A percentile compares a stretch with the other conserved stretches of the same genome.
phyloP scores from a whole-genome alignment of 2,329 filamentous ascomycete species.

The Aspergillus udagawae region DNA sequence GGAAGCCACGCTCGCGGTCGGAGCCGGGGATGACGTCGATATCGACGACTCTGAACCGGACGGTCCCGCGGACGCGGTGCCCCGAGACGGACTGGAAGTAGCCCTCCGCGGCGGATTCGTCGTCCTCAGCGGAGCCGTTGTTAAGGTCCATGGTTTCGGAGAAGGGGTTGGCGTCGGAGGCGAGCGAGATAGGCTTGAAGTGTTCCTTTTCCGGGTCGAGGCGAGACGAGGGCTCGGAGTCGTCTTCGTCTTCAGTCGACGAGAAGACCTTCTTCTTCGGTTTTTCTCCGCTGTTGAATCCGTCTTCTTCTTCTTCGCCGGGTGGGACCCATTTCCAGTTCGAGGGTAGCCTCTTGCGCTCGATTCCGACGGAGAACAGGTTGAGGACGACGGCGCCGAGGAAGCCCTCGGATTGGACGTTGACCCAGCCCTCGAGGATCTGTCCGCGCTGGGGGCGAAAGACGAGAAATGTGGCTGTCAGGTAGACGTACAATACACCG shows the following conservation, averaged over 20 bases:
- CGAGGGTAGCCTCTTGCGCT: constrained; percentile 67
- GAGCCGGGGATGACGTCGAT: constrained; percentile 69
- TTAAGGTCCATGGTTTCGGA: constrained; percentile 19
- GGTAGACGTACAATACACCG: constrained; percentile 79
- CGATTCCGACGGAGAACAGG: constrained; percentile 86
- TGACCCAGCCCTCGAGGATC: constrained; percentile 74
- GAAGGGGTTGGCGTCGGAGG: constrained; percentile 29
- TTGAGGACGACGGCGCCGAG: constrained; percentile 86
- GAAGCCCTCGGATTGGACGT: constrained; percentile 83
- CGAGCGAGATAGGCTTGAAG: constrained; percentile 35
- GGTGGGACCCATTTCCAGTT: constrained; percentile 77
- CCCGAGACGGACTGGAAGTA: constrained; percentile 74
- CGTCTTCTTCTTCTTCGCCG: constrained; percentile 31
- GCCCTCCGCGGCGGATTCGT: constrained; percentile 55
- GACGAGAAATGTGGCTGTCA: constrained; percentile 80
- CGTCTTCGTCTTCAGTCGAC: constrained; percentile 25
- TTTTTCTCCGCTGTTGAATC: constrained; percentile 6
- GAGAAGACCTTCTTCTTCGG: constrained; percentile 7
- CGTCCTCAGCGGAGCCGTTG: constrained; percentile 44
- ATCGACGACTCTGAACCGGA: constrained; percentile 77
- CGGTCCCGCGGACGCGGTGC: constrained; percentile 63
- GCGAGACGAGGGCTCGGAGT: constrained; percentile 18
- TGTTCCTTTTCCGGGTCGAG: constrained; percentile 38
- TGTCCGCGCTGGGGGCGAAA: constrained; percentile 72
- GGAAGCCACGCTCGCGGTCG: constrained; percentile 68